Base-by-base conservation (phyloP, 2,329 filamentous ascomycete genomes). In the Neonectria neomacrospora region DNA sequence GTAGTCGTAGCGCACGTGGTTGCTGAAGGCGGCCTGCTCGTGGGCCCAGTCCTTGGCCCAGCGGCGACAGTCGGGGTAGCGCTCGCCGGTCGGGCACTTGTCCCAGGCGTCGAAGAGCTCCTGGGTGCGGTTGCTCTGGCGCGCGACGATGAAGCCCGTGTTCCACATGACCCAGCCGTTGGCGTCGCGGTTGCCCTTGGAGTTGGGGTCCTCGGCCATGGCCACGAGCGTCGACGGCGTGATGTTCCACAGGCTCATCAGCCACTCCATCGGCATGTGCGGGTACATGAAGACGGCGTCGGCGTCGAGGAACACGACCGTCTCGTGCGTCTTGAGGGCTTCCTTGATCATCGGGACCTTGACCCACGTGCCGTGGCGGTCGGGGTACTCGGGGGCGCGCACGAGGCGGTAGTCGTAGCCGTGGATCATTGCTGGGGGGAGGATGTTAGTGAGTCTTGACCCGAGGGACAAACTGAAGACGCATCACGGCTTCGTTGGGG, bases 371-470 rank as follows among this genome's bases (percentile, higher is more conserved):
- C 78, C 77, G 68, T 77, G 78, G 54, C 80, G 80, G 54, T 80
- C 78, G 2, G 71, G 66, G 55, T 80, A 80, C 32, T 78, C 75
- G 28, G 79, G 75, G 4, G 80, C 80, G 60, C 77, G 79, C 30
- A 83, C 77, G 56, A 83, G 79, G 34, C 82, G 81, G 70, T 84
- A 84, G 54, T 82, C 80, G 71, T 83, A 83, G 5, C 81, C 81
- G 68, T 84, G 82, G 51, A 84, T 82, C 69, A 75, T 67, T 9
- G 73, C 73, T 74, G 16, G 16, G 11, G 32, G 1, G 37, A n/a
- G n/a, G n/a, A n/a, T 32, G 51, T 50, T 41, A 55, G 32, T n/a
- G n/a, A n/a, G n/a, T n/a, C n/a, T n/a, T n/a, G n/a, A n/a, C n/a
- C n/a, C n/a, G n/a, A n/a, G n/a, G n/a, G n/a, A n/a, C n/a, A n/a